Evolutionary conservation across 306 rosid species (phyloP), one percentile per base, ranked within the genome.

Genomic region (Lathyrus aphaca): DNA sequence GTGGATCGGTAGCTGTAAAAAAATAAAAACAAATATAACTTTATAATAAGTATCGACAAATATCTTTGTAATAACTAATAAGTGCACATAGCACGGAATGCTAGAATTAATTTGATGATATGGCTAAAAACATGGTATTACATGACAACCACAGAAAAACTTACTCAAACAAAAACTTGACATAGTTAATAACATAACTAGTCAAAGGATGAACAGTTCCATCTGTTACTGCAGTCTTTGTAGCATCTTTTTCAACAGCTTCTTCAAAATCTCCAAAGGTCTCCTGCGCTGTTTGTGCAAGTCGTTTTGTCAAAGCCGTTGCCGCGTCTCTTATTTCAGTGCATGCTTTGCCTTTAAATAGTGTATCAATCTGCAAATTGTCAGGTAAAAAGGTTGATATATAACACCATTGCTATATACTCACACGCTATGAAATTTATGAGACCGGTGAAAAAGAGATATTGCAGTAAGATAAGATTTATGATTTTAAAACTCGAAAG

Each of bases 121-220:
- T 51, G 61, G 27, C 54, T 16, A 40, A 12, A 16, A 60, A 76
- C 48, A 29, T 23, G 30, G 49, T 54, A 74, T 35, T 37, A 42
- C 53, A 64, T 6, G 29, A 58, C 55, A 66, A 27, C 11, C 21
- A 27, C 19, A 35, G 53, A 69, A 37, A 35, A 73, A 86, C 99
- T 87, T 89, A 94, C 97, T 94, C 99, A 45, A 91, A 94, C 49
- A 94, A 87, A 86, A 94, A 89, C 81, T 91, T 94, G 77, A 94
- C 99, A 59, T 91, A 91, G 82, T 94, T 91, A 74, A 94, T 91
- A 65, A 94, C 97, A 60, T 94, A 88, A 86, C 99, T 94, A 58
- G 99, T 94, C 83, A 94, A 76, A 75, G 99, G 97, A 83, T 94
- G 99, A 16, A 91, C 97, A 56, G 99, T 91, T 81, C 97, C 99